Conservation (phyloP, 805 yeast genomes). For the Ogataea ganodermae region DNA sequence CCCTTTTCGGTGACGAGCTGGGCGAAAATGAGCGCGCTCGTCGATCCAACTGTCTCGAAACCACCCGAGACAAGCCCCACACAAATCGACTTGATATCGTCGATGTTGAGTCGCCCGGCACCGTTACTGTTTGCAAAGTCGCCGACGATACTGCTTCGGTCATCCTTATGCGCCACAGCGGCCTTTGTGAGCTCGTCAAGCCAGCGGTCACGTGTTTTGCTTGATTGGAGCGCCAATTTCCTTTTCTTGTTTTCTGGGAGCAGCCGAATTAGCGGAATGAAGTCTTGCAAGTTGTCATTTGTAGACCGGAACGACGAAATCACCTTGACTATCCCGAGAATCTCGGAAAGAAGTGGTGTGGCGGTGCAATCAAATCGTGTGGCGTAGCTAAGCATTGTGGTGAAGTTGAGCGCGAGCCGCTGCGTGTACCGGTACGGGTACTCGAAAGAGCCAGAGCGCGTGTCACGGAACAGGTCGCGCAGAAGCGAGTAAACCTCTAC, state of each 20-base stretch:
- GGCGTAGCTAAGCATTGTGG: conserved; percentile 42
- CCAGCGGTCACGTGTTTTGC: conserved; percentile 36
- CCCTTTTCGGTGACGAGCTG: conserved; percentile 20
- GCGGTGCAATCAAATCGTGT: conserved; percentile 37
- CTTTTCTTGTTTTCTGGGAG: conserved; percentile 34
- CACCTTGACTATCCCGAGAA: conserved; percentile 32
- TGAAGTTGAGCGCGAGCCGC: conserved; percentile 40
- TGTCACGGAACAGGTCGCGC: conserved; percentile 26
- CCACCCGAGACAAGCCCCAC: conserved; percentile 30
- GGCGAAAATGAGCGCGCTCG: conserved; percentile 20
- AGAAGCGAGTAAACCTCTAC: conserved; percentile 37
- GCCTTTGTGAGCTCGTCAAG: conserved; percentile 31
- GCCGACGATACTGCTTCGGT: conserved; percentile 38
- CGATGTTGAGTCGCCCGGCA: conserved; percentile 20
- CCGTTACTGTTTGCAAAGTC: conserved; percentile 35
- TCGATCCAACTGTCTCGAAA: conserved; percentile 27
- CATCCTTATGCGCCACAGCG: conserved; percentile 26
- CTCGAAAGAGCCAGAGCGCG: conserved; percentile 13
- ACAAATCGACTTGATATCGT: conserved; percentile 26
- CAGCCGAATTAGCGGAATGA: conserved; percentile 37
- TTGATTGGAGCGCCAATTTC: conserved; percentile 27
- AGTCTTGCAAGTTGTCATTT: conserved; percentile 40
- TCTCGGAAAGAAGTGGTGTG: conserved; percentile 32
- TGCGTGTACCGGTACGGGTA: conserved; percentile 35
- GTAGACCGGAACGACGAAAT: conserved; percentile 39